Percentiles rank a stretch among this genome's conserved stretches.
phyloP scores from a whole-genome alignment of 2,329 filamentous ascomycete species.

The Lecanicillium sp. region DNA sequence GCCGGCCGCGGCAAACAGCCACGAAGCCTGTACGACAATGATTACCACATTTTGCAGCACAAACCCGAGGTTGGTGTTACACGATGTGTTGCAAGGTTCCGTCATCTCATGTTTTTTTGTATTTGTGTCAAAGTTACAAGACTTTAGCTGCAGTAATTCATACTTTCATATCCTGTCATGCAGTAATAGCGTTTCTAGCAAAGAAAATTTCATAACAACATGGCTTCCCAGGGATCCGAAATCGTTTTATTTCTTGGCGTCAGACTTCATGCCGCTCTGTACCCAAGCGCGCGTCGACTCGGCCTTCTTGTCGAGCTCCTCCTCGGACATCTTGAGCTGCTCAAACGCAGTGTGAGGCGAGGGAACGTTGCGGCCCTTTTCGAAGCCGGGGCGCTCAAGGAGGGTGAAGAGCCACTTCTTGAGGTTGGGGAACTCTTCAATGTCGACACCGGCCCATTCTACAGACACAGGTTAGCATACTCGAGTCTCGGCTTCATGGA shows the following conservation, averaged over 20 bases:
- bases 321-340: conserved; percentile 32
- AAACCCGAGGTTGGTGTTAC: too few relatives aligned
- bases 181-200: too few relatives aligned
- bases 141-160: too few relatives aligned
- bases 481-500: conserved; percentile 1
- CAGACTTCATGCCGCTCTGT: conserved; percentile 59
- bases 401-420: conserved; percentile 71
- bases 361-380: conserved; percentile 70
- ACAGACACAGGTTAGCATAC: conserved; percentile 2
- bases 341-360: conserved; percentile 53
- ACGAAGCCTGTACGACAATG: too few relatives aligned
- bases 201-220: too few relatives aligned
- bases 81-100: too few relatives aligned
- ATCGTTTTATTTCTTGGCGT: conserved; percentile 39
- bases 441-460: conserved; percentile 41
- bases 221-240: too few relatives aligned
- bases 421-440: conserved; percentile 66
- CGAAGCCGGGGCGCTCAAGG: conserved; percentile 58
- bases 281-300: conserved; percentile 53
- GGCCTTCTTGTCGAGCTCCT: conserved; percentile 49
- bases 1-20: too few relatives aligned
- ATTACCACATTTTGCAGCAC: too few relatives aligned
- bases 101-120: too few relatives aligned
- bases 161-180: too few relatives aligned
- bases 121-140: too few relatives aligned